phyloP scores from a whole-genome alignment of 2,329 filamentous ascomycete species.

The Calonectria fujianensis region DNA sequence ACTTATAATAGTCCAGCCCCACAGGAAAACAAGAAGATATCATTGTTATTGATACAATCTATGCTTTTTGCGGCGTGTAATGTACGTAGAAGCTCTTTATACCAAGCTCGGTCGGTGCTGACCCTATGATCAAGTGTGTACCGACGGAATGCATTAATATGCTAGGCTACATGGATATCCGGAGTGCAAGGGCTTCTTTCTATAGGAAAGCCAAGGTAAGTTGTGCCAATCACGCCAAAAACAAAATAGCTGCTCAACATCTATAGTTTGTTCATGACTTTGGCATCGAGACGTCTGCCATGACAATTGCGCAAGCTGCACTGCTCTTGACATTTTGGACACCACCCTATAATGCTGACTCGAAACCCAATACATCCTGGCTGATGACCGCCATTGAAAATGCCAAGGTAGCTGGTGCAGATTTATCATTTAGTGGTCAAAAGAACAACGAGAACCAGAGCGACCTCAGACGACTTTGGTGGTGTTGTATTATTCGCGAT shows the following conservation, averaged over 20 bases:
- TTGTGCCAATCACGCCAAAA: too few relatives aligned
- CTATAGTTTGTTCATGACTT: conserved; percentile 18
- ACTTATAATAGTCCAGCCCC: conserved; percentile 2
- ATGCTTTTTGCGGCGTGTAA: conserved; percentile 22
- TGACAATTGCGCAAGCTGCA: conserved; percentile 9
- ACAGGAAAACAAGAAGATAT: conserved; percentile 1
- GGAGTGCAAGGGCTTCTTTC: conserved; percentile 31
- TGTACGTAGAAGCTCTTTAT: neutral
- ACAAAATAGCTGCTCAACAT: neutral
- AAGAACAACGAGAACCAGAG: neutral
- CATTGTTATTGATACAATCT: neutral
- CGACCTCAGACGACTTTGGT: conserved; percentile 20
- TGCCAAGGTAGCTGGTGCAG: conserved; percentile 8
- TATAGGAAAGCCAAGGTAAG: conserved; percentile 28
- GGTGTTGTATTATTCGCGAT: conserved; percentile 29
- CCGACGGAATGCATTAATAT: neutral
- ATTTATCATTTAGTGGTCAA: neutral
- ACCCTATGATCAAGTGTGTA: neutral
- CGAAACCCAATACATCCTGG: conserved; percentile 28
- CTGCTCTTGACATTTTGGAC: conserved; percentile 28
- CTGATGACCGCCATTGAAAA: conserved; percentile 26
- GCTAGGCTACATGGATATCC: neutral
- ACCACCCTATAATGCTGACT: conserved; percentile 2
- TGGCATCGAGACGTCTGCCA: neutral
- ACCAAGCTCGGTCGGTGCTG: neutral